Percentiles rank a stretch among this genome's conserved stretches.
These are phyloP conservation scores for Bipolaris oryzae DNA, from an alignment of 2,329 filamentous ascomycete species.

Conservation along the genomic window DNA sequence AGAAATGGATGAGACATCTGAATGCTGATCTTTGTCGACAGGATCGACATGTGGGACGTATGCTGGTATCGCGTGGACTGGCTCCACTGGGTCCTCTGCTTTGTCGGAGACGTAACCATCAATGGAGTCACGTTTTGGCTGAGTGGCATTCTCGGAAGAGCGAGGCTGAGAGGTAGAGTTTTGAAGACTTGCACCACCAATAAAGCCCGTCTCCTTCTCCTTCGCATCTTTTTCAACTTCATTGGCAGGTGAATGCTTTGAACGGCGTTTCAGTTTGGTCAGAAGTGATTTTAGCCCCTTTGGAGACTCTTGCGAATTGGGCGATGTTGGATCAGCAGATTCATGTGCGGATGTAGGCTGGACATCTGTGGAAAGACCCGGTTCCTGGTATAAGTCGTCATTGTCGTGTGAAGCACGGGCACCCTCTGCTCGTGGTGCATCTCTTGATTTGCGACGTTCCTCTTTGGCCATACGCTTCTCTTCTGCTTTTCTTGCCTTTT, in stretches of 20 bases:
- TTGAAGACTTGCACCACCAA: constrained; percentile 52
- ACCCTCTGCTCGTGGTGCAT: constrained; percentile 30
- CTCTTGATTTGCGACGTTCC: constrained; percentile 60
- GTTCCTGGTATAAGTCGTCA: constrained; percentile 30
- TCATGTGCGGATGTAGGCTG: constrained; percentile 15
- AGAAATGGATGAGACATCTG: constrained; percentile 47
- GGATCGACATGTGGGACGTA: constrained; percentile 19
- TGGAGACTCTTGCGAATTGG: constrained; percentile 37
- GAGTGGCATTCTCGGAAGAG: constrained; percentile 6
- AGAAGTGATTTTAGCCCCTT: constrained; percentile 48
- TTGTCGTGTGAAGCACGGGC: constrained; percentile 16
- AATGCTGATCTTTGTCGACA: constrained; percentile 25
- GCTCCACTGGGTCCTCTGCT: constrained; percentile 16
- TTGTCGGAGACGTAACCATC: constrained; percentile 10
- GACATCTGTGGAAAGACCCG: constrained; percentile 14
- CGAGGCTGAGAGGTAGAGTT: constrained; percentile 29
- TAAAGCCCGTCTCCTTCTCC: constrained; percentile 47
- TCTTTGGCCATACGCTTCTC: constrained; percentile 58
- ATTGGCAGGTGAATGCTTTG: constrained; percentile 36
- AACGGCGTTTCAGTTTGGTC: constrained; percentile 48
- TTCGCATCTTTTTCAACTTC: constrained; percentile 19
- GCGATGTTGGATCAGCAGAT: constrained; percentile 24
- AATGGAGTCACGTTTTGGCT: constrained; percentile 14
- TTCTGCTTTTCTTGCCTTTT: constrained; percentile 59
- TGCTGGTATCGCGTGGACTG: constrained; percentile 24